Conservation (phyloP, 164 flowering plant species). For the Malania oleifera region DNA sequence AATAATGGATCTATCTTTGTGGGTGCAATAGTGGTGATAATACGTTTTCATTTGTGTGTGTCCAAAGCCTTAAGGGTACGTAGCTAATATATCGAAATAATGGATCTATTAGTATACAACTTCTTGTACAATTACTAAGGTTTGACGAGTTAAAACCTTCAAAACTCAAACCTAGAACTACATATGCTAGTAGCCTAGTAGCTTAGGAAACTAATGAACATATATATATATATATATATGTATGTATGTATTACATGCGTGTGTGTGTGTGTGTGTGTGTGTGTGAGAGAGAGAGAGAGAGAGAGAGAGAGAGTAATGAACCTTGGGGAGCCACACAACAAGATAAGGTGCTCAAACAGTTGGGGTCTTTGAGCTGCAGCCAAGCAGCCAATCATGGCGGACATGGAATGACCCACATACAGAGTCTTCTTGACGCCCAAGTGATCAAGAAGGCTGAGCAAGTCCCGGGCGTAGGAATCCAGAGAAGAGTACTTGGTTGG, state of each 20-base stretch:
- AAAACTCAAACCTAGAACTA: no score
- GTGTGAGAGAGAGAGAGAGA: constrained; percentile 9
- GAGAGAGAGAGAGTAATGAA: not conserved
- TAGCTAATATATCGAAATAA: no score
- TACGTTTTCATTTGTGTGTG: no score
- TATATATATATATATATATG: not conserved
- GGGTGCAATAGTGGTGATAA: no score
- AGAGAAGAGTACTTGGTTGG: constrained; percentile 18
- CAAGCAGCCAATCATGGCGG: constrained; percentile 39
- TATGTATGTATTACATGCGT: not conserved
- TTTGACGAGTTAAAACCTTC: no score
- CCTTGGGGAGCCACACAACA: constrained; percentile 42
- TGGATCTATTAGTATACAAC: no score
- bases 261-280: constrained; percentile 8
- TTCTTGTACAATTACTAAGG: no score
- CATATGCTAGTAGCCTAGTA: no score
- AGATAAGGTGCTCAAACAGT: constrained; percentile 31
- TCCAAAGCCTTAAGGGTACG: no score
- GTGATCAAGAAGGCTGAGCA: constrained; percentile 25
- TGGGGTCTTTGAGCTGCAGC: constrained; percentile 35
- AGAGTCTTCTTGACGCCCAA: constrained; percentile 18
- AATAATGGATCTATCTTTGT: no score
- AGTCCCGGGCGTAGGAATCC: constrained; percentile 24
- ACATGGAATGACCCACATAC: constrained; percentile 43
- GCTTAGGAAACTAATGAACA: no score